phyloP scores from a whole-genome alignment of 495 filamentous ascomycete genomes.

The Evansstolkia leycettana region DNA sequence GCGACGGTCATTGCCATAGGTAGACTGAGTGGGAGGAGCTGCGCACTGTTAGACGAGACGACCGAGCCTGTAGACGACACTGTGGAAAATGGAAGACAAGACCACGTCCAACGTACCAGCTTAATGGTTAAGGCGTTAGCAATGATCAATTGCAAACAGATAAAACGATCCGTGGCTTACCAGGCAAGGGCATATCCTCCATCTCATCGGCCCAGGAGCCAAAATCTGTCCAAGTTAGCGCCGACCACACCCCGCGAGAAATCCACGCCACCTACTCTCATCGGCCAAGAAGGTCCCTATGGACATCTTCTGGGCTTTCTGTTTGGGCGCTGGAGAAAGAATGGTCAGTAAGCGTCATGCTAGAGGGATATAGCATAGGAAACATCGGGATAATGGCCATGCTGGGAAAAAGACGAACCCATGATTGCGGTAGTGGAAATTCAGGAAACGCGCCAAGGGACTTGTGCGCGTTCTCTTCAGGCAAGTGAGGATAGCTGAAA shows the following conservation, averaged over 20 bases:
- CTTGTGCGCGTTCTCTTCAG: constrained; percentile 33
- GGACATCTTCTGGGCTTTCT: constrained; percentile 86
- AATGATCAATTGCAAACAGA: constrained; percentile 10
- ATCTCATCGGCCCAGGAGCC: constrained; percentile 99
- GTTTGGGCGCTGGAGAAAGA: constrained; percentile 62
- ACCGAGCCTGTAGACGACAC: not conserved
- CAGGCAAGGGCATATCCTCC: constrained; percentile 64
- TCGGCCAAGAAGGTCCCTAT: constrained; percentile 84
- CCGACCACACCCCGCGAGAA: constrained; percentile 9
- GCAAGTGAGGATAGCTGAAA: constrained; percentile 10
- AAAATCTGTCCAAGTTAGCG: constrained; percentile 49
- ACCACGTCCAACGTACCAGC: constrained; percentile 21
- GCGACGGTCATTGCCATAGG: constrained; percentile 34
- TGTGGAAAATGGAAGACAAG: constrained; percentile 7
- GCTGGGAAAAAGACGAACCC: constrained; percentile 46
- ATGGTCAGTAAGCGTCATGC: constrained; percentile 12
- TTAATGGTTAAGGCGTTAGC: constrained; percentile 7
- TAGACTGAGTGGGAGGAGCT: constrained; percentile 24
- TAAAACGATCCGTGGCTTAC: constrained; percentile 37
- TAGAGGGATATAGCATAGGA: constrained; percentile 3
- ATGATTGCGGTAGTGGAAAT: constrained; percentile 60
- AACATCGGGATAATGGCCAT: constrained; percentile 1
- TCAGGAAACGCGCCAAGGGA: constrained; percentile 32
- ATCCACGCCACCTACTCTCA: constrained; percentile 48
- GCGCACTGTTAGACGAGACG: constrained; percentile 9